Percentiles rank a stretch among this genome's conserved stretches.
Evolutionary conservation across 805 yeast genomes (phyloP).

Genomic region (Komagataella pastoris): DNA sequence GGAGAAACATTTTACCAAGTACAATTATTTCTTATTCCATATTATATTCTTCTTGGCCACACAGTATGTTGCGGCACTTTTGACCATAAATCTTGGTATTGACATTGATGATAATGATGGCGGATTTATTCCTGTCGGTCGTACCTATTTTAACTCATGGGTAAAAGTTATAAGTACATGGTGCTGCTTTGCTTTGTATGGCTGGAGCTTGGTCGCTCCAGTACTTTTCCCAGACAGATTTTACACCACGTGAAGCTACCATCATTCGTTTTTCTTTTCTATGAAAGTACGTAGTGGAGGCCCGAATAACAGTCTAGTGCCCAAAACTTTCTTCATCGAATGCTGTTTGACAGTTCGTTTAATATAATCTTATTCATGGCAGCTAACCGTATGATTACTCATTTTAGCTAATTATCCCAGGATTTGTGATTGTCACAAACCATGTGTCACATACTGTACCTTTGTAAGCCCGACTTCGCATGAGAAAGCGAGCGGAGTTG

Average conservation of each 20-base stretch:
- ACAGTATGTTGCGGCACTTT: constrained; percentile 87
- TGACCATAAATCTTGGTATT: constrained; percentile 82
- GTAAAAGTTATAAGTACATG: constrained; percentile 86
- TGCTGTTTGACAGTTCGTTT: no score
- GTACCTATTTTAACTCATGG: constrained; percentile 94
- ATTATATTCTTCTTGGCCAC: constrained; percentile 88
- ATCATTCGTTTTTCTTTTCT: no score
- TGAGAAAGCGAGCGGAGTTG: no score
- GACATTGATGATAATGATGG: constrained; percentile 70
- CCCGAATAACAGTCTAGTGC: neutral
- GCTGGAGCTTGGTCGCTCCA: constrained; percentile 90
- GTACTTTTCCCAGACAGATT: constrained; percentile 84
- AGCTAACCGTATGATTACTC: no score
- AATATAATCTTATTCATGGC: no score
- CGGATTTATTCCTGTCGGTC: constrained; percentile 90
- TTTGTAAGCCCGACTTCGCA: no score
- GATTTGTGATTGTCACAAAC: no score
- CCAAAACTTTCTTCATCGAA: no score
- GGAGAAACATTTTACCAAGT: constrained; percentile 50
- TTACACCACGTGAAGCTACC: constrained; percentile 1
- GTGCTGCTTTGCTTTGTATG: constrained; percentile 76
- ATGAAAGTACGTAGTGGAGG: neutral
- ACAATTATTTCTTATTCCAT: constrained; percentile 82
- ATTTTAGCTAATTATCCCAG: no score
- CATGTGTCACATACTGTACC: no score